Evolutionary conservation across 176 grass and related monocot species (phyloP).

Genomic region (Carex scoparia): DNA sequence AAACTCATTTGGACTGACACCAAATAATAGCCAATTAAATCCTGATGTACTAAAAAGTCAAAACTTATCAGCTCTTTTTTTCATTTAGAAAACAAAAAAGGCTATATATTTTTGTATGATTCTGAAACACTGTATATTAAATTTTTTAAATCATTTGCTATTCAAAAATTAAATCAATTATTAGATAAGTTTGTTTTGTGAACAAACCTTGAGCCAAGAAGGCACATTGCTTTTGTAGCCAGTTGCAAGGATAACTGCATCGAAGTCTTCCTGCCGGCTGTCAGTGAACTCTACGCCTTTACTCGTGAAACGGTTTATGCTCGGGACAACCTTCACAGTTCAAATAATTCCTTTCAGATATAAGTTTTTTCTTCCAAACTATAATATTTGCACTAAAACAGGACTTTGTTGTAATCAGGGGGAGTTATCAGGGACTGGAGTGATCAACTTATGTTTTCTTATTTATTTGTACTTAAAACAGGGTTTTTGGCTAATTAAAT

Average conservation of each 20-base stretch:
- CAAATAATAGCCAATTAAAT: neutral
- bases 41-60: neutral
- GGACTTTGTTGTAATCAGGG: neutral
- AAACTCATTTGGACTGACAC: neutral
- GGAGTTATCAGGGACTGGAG: neutral
- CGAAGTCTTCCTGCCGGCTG: slow-evolving; percentile 47
- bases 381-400: neutral
- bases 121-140: neutral
- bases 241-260: slow-evolving; percentile 73
- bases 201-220: slow-evolving; percentile 82
- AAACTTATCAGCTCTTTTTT: neutral
- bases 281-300: slow-evolving; percentile 51
- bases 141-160: neutral
- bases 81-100: neutral
- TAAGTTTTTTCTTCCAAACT: too few relatives aligned
- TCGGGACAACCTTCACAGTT: slow-evolving; percentile 67
- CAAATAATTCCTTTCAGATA: slow-evolving; percentile 23
- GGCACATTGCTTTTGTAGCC: slow-evolving; percentile 87
- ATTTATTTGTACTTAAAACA: too few relatives aligned
- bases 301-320: slow-evolving; percentile 46
- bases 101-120: neutral
- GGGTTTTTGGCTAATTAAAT: neutral
- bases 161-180: neutral
- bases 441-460: neutral
- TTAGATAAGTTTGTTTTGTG: neutral